Evolutionary conservation across 2,329 filamentous ascomycete species (phyloP).

Genomic region (Exophiala xenobiotica): DNA sequence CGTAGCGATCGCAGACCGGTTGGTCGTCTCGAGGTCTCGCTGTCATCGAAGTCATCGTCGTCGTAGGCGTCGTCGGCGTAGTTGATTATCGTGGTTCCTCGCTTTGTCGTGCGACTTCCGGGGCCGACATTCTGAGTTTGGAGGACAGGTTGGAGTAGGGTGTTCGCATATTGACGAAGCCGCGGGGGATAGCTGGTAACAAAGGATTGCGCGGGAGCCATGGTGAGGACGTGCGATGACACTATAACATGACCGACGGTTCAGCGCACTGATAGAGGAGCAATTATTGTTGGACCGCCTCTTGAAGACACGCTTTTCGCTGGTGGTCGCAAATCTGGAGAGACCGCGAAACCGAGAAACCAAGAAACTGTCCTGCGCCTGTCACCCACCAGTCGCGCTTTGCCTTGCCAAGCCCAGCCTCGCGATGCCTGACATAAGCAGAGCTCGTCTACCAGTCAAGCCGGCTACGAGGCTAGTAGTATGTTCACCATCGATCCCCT

Average conservation of each 20-base stretch:
- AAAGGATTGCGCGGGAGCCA: constrained; percentile 75
- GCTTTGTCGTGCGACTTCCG: constrained; percentile 84
- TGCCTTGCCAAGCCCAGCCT: too few species aligned
- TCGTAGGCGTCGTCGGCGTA: constrained; percentile 97
- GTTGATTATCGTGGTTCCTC: constrained; percentile 94
- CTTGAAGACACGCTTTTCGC: too few species aligned
- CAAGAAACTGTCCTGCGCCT: too few species aligned
- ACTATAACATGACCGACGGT: constrained; percentile 18
- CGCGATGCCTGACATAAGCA: too few species aligned
- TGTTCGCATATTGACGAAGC: constrained; percentile 86
- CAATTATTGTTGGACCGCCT: too few species aligned
- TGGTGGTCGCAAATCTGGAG: too few species aligned
- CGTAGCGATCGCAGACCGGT: constrained; percentile 81
- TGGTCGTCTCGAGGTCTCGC: constrained; percentile 68
- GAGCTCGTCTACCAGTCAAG: too few species aligned
- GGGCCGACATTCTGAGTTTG: constrained; percentile 67
- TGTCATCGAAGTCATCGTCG: constrained; percentile 61
- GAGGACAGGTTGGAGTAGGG: constrained; percentile 80
- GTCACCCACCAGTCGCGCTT: too few species aligned
- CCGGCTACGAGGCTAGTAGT: too few species aligned
- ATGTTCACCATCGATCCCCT: too few species aligned
- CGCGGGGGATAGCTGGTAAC: constrained; percentile 89
- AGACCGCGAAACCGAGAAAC: too few species aligned
- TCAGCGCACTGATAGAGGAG: background rate
- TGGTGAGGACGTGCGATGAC: constrained; percentile 14